Percentiles rank a stretch among this genome's conserved stretches.
phyloP scores from a whole-genome alignment of 345 rosid genomes.

The Eucalyptus cloeziana region DNA sequence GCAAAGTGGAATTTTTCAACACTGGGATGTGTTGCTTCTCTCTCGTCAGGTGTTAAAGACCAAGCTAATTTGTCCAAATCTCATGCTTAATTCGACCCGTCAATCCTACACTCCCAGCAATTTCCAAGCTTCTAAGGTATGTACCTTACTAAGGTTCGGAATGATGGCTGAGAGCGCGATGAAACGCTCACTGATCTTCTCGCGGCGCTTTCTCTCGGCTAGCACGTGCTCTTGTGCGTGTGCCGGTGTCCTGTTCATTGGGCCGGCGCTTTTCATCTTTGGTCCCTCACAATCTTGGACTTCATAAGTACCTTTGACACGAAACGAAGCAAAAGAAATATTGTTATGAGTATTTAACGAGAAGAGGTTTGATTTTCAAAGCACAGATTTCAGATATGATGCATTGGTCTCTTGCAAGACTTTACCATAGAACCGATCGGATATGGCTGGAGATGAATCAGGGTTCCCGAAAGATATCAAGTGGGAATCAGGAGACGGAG shows the following conservation, averaged over 20 bases:
- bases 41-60: neutral
- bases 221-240: conserved; percentile 68
- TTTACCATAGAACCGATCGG: neutral
- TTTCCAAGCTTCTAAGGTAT: neutral
- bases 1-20: neutral
- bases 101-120: neutral
- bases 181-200: conserved; percentile 54
- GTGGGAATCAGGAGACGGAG: conserved; percentile 19
- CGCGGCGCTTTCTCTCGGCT: conserved; percentile 78
- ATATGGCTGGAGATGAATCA: neutral
- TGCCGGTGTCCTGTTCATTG: conserved; percentile 14
- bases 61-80: neutral
- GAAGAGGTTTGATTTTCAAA: neutral
- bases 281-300: neutral
- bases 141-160: conserved; percentile 72
- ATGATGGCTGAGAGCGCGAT: conserved; percentile 60
- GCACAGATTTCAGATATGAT: neutral
- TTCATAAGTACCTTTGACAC: neutral
- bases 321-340: neutral
- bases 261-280: neutral
- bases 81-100: neutral
- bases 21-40: neutral
- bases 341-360: neutral
- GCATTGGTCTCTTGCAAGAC: neutral
- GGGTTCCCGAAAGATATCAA: conserved; percentile 33